Evolutionary conservation across 768 basidiomycete genomes (phyloP).

Genomic region (Trametes cubensis): DNA sequence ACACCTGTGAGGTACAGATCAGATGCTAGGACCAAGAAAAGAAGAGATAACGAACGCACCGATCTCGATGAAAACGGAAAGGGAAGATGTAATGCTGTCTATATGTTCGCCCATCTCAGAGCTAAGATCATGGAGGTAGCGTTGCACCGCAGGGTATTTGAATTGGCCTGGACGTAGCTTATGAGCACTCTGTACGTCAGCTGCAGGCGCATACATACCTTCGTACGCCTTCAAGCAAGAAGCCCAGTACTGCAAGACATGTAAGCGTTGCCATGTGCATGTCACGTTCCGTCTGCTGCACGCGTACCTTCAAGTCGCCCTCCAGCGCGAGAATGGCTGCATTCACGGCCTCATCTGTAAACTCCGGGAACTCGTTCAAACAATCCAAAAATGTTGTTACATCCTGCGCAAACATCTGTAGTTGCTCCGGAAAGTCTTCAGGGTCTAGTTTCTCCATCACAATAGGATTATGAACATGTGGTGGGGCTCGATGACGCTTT

Average conservation of each 20-base stretch:
- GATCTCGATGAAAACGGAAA: slow-evolving; percentile 78
- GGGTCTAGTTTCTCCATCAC: slow-evolving; percentile 61
- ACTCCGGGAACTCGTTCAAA: slow-evolving; percentile 79
- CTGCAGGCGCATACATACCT: slow-evolving; percentile 40
- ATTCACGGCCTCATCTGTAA: slow-evolving; percentile 72
- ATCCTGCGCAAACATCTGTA: slow-evolving; percentile 64
- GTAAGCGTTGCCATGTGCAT: background rate
- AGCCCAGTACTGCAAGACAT: slow-evolving; percentile 64
- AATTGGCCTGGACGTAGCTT: slow-evolving; percentile 57
- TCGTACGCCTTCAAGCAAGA: slow-evolving; percentile 68
- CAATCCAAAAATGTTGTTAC: slow-evolving; percentile 69
- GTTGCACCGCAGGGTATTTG: slow-evolving; percentile 68
- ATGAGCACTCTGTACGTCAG: background rate
- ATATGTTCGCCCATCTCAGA: slow-evolving; percentile 76
- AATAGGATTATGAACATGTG: slow-evolving; percentile 55
- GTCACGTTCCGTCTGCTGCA: background rate
- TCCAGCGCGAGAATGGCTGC: slow-evolving; percentile 68
- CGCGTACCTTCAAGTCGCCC: slow-evolving; percentile 63
- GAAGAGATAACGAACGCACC: slow-evolving; percentile 45
- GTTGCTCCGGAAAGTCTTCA: slow-evolving; percentile 67
- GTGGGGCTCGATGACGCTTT: slow-evolving; percentile 36
- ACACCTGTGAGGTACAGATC: slow-evolving; percentile 49
- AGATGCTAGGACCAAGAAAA: background rate
- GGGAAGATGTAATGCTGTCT: slow-evolving; percentile 64
- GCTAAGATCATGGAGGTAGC: slow-evolving; percentile 75